Evolutionary conservation across 2,329 filamentous ascomycete species (phyloP).

Genomic region (Colletotrichum brevisporum): DNA sequence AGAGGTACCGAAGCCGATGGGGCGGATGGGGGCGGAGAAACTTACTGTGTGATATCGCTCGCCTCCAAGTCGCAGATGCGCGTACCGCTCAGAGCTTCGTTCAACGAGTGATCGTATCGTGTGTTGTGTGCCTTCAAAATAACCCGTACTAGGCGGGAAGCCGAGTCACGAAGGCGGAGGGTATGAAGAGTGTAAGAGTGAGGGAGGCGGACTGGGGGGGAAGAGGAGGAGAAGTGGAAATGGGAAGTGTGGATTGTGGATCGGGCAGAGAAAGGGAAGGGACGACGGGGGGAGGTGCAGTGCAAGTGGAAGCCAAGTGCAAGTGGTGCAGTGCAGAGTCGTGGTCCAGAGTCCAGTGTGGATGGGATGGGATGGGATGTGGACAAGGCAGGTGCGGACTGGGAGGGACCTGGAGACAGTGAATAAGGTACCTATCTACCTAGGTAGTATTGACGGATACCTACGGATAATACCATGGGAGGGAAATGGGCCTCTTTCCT

Average conservation of each 20-base stretch:
- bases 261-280: conserved; percentile 22
- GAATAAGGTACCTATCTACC: background rate
- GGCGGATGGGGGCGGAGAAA: background rate
- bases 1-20: background rate
- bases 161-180: conserved; percentile 33
- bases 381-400: conserved; percentile 2
- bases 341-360: conserved; percentile 15
- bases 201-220: conserved; percentile 32
- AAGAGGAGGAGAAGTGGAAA: conserved; percentile 32
- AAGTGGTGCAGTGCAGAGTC: background rate
- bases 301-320: conserved; percentile 3
- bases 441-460: too few species aligned
- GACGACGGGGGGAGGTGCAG: conserved; percentile 18
- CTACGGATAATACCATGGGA: too few species aligned
- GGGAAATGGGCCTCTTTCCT: conserved; percentile 7
- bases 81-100: conserved; percentile 1
- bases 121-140: conserved; percentile 15
- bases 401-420: background rate
- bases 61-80: conserved; percentile 1
- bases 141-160: conserved; percentile 23
- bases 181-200: conserved; percentile 9
- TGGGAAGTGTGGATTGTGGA: conserved; percentile 34
- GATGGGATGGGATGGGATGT: conserved; percentile 5
- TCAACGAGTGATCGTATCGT: conserved; percentile 2
- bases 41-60: conserved; percentile 12